Conservation (phyloP, 1,139 yeast species). For the Debaryomyces coudertii region DNA sequence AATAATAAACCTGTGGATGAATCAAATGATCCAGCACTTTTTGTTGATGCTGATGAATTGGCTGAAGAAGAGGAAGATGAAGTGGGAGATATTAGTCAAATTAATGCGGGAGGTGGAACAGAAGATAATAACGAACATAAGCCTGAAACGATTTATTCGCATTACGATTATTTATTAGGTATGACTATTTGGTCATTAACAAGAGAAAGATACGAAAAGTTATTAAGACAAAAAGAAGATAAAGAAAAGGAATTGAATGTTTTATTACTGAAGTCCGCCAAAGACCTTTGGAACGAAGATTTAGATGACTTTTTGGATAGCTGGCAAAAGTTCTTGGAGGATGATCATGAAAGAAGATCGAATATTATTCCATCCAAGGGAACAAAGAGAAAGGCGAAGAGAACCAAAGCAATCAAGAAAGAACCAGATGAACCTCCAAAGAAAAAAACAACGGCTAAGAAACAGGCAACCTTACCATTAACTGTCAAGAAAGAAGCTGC, state of each 20-base stretch:
- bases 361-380: constrained; percentile 33
- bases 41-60: constrained; percentile 32
- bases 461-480: constrained; percentile 8
- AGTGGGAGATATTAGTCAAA: constrained; percentile 41
- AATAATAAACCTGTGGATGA: constrained; percentile 55
- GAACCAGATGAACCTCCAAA: constrained; percentile 18
- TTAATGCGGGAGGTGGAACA: constrained; percentile 33
- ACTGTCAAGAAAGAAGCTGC: constrained; percentile 11
- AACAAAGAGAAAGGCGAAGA: constrained; percentile 31
- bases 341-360: constrained; percentile 37
- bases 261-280: constrained; percentile 71
- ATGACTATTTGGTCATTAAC: constrained; percentile 96
- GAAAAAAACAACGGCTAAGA: constrained; percentile 16
- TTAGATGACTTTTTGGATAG: constrained; percentile 68
- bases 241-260: constrained; percentile 73
- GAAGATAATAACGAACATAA: constrained; percentile 33
- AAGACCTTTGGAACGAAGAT: constrained; percentile 86
- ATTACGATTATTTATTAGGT: constrained; percentile 76
- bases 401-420: constrained; percentile 19
- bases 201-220: constrained; percentile 79
- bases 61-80: constrained; percentile 42
- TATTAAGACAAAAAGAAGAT: constrained; percentile 69
- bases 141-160: constrained; percentile 52
- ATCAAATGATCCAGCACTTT: constrained; percentile 20
- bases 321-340: constrained; percentile 63